Conservation (phyloP, 164 flowering plant species). For the Vitis riparia region DNA sequence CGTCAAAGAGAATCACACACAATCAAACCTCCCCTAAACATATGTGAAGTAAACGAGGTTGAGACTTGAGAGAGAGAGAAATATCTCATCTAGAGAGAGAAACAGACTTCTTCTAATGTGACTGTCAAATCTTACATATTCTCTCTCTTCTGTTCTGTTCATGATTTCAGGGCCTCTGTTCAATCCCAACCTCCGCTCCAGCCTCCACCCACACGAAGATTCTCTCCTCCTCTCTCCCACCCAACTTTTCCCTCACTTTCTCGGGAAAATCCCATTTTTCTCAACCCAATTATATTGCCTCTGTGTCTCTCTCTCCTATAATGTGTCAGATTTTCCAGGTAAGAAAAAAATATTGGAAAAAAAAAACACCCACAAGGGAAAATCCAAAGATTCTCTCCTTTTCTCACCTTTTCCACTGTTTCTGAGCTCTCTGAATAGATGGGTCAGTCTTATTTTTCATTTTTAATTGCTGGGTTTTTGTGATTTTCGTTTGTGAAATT, state of each 20-base stretch:
- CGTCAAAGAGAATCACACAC: too few species aligned
- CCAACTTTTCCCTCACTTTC: neutral
- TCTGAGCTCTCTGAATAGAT: neutral
- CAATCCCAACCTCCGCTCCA: neutral
- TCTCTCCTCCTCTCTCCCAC: neutral
- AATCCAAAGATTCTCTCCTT: neutral
- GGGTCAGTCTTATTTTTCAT: neutral
- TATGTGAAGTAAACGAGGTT: too few species aligned
- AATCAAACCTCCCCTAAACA: too few species aligned
- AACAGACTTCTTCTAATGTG: neutral
- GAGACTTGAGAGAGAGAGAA: neutral
- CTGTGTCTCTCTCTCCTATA: neutral
- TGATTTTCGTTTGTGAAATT: neutral
- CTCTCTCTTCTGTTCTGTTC: constrained; percentile 7
- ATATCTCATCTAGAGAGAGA: neutral
- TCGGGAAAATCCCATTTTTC: neutral
- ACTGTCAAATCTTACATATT: constrained; percentile 10
- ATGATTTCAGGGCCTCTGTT: constrained; percentile 16
- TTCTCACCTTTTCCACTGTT: neutral
- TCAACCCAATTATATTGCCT: neutral
- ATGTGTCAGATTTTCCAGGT: neutral
- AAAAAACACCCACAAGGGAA: neutral
- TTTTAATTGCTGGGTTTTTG: neutral
- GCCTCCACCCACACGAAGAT: constrained; percentile 5
- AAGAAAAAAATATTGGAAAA: neutral